Percentiles rank a stretch among this genome's conserved stretches.
phyloP scores from a whole-genome alignment of 2,329 filamentous ascomycete genomes.

The Exophiala viscosa region DNA sequence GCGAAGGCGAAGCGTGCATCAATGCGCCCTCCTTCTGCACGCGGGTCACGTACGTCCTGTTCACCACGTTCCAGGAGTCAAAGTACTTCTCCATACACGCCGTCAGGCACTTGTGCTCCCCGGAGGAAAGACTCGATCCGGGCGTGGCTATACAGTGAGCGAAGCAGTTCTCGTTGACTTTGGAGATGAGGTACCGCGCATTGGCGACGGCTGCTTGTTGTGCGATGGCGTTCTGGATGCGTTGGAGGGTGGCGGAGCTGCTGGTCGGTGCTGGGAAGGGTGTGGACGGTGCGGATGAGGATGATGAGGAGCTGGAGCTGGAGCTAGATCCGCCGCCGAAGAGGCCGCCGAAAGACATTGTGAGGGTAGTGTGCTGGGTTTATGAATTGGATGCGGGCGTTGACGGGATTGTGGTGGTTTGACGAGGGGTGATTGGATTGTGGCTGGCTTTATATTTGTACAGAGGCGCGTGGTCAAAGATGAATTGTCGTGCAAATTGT shows the following conservation, averaged over 20 bases:
- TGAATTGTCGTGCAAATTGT: not conserved
- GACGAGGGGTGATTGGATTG: not conserved
- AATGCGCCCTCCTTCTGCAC: slow-evolving; percentile 54
- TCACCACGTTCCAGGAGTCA: slow-evolving; percentile 71
- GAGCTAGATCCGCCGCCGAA: slow-evolving; percentile 29
- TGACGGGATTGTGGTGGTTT: too few relatives aligned
- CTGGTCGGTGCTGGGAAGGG: slow-evolving; percentile 23
- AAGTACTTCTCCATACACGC: slow-evolving; percentile 85
- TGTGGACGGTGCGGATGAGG: slow-evolving; percentile 14
- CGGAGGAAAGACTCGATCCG: slow-evolving; percentile 61
- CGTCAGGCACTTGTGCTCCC: slow-evolving; percentile 68
- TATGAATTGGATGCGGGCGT: not conserved
- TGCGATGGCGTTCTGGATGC: slow-evolving; percentile 55
- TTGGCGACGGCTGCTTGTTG: slow-evolving; percentile 65
- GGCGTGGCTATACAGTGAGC: slow-evolving; percentile 71
- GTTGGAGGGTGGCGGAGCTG: slow-evolving; percentile 24
- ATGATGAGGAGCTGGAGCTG: slow-evolving; percentile 10
- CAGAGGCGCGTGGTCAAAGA: not conserved
- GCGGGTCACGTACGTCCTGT: slow-evolving; percentile 62
- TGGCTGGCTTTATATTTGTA: not conserved
- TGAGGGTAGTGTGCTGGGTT: slow-evolving; percentile 1
- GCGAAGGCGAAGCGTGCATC: not conserved
- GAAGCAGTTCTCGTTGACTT: slow-evolving; percentile 79
- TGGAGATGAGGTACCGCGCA: slow-evolving; percentile 68
- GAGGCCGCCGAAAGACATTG: slow-evolving; percentile 36